Base-by-base conservation (phyloP, 2,329 filamentous ascomycete genomes). In the Claviceps sp. region DNA sequence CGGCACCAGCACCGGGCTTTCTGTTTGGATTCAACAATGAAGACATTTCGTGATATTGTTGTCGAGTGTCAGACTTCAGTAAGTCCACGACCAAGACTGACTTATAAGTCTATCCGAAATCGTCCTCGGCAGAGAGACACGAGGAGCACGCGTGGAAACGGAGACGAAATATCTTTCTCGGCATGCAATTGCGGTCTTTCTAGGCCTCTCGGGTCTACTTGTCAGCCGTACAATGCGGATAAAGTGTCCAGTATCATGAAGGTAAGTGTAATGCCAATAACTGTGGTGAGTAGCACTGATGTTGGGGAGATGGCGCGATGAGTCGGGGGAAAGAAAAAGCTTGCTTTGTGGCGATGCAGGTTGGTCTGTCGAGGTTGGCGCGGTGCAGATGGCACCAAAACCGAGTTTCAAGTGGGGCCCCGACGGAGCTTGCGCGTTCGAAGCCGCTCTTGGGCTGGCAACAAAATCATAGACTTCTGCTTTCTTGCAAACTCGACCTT, bases 21-120 rank as follows among this genome's bases (percentile, higher is more conserved):
- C 68, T 71, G 34, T 64, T 63, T 51, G 71, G 69, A 44, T 67
- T 73, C 50, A 74, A 61, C 52, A 74, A 69, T 37, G 72, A 73
- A 50, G 74, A 74, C 73, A 77, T 77, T 8, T 26, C 6, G 17
- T n/a, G 17, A 5, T n/a, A 19, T 30, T 30, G 22, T 40, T 16
- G 37, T 10, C 14, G 17, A 14, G 30, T 51, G 49, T 46, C 40
- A 22, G 22, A 22, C 22, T 22, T 22, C 22, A 19, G 38, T 30
- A 11, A 48, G 26, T 40, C 37, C 11, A n/a, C 30, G 7, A 22
- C 26, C 14, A 40, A 19, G 42, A 38, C 34, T 26, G 19, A 34
- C 30, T 39, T 34, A 2, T 30, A 26, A 30, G 43, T 46, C 24
- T 46, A 11, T 46, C 13, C 5, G 7, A 19, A 14, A 24, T 30